Conservation (phyloP, 495 filamentous ascomycete species). For the Neurospora sp. region DNA sequence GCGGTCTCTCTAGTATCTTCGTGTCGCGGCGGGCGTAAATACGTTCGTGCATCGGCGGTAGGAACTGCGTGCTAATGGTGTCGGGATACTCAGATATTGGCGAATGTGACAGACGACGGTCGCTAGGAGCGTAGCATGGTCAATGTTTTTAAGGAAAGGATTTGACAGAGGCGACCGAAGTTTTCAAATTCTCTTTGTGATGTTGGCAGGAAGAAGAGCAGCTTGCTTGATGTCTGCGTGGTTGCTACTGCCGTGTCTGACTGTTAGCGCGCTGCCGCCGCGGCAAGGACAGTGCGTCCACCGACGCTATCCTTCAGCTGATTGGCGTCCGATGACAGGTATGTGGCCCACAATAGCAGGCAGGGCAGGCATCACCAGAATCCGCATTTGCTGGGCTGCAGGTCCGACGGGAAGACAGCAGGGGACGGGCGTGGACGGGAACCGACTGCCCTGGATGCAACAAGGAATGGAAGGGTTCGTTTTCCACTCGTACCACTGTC, state of each 20-base stretch:
- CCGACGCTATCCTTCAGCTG: neutral
- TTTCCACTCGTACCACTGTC: neutral
- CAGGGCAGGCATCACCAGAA: neutral
- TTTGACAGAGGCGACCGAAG: neutral
- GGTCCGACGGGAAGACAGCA: neutral
- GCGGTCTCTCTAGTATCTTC: constrained; percentile 2
- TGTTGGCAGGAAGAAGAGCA: neutral
- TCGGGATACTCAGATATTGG: neutral
- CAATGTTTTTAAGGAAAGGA: neutral
- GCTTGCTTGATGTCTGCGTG: neutral
- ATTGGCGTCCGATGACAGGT: neutral
- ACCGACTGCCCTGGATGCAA: neutral
- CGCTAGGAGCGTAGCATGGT: neutral
- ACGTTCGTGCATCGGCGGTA: neutral
- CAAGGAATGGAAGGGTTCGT: neutral
- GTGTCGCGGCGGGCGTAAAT: neutral
- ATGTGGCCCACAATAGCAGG: neutral
- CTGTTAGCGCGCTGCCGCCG: neutral
- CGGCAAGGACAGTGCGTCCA: neutral
- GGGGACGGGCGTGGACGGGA: neutral
- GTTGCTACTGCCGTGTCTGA: neutral
- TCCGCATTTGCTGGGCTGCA: neutral
- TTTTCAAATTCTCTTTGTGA: neutral
- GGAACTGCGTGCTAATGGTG: neutral
- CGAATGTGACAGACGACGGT: neutral